phyloP scores from a whole-genome alignment of 2,329 filamentous ascomycete genomes.

The Myriosclerotinia curreyana region DNA sequence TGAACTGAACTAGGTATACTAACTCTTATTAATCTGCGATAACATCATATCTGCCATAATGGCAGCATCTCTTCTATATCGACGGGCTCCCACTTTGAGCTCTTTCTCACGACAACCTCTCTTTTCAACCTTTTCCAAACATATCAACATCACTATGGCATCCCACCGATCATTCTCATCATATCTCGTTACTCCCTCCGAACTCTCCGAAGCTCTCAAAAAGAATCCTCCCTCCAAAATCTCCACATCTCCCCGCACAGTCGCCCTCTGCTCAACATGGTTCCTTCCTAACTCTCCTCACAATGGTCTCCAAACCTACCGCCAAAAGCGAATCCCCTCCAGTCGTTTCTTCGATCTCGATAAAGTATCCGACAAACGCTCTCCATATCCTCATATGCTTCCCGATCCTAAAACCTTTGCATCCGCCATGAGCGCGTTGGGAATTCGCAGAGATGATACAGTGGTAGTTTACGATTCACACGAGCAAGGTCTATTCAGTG shows the following conservation, averaged over 20 bases:
- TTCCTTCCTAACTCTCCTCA: conserved; percentile 91
- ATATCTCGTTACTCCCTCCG: conserved; percentile 81
- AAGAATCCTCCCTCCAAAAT: conserved; percentile 77
- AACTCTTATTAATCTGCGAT: conserved; percentile 10
- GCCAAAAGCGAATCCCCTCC: conserved; percentile 77
- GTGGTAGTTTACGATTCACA: conserved; percentile 93
- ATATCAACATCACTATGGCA: conserved; percentile 14
- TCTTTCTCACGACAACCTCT: conserved; percentile 23
- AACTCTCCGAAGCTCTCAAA: conserved; percentile 77
- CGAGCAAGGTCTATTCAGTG: conserved; percentile 90
- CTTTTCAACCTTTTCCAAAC: conserved; percentile 4
- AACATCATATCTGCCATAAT: conserved; percentile 33
- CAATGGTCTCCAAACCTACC: conserved; percentile 76
- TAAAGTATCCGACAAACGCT: conserved; percentile 80
- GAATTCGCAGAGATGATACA: conserved; percentile 81
- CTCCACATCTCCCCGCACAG: conserved; percentile 75
- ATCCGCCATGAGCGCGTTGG: conserved; percentile 81
- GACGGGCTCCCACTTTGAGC: conserved; percentile 26
- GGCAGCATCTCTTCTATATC: conserved; percentile 31
- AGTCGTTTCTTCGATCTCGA: conserved; percentile 97
- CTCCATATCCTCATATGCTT: conserved; percentile 95
- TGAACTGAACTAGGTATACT: neutral
- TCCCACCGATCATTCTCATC: conserved; percentile 36
- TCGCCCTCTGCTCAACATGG: conserved; percentile 91
- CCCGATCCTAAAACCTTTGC: conserved; percentile 78